Conservation (phyloP, 208 protist species). For the Leishmania braziliensis region DNA sequence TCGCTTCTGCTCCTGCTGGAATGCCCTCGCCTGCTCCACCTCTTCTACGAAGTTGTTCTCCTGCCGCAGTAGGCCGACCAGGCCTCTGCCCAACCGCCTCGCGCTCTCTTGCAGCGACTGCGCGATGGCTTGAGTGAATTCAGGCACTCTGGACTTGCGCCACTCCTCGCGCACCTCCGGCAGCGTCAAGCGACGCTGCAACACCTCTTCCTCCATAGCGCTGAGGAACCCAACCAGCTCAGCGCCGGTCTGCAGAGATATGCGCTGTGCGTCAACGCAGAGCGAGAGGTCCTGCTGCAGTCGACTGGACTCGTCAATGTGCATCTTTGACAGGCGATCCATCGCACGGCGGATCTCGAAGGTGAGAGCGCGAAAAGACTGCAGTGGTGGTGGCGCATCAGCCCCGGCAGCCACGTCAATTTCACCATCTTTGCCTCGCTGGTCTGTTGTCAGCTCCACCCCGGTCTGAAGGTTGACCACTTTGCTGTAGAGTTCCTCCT, state of each 20-base stretch:
- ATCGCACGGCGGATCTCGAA: conserved; percentile 27
- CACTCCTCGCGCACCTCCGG: conserved; percentile 66
- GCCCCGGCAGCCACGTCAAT: not conserved
- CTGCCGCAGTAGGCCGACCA: conserved; percentile 48
- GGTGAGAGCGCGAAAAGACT: conserved; percentile 41
- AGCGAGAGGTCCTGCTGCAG: conserved; percentile 33
- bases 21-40: conserved; percentile 8
- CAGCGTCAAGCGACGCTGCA: conserved; percentile 33
- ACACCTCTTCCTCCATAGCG: conserved; percentile 60
- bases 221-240: conserved; percentile 53
- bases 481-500: conserved; percentile 22
- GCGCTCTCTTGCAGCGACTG: conserved; percentile 34
- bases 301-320: conserved; percentile 46
- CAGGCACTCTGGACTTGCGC: conserved; percentile 45
- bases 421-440: not conserved
- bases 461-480: conserved; percentile 33
- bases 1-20: not conserved
- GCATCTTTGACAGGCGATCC: conserved; percentile 43
- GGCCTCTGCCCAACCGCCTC: conserved; percentile 31
- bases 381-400: not conserved
- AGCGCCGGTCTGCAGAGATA: conserved; percentile 31
- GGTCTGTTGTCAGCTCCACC: not conserved
- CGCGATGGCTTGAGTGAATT: conserved; percentile 38
- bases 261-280: conserved; percentile 43
- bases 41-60: conserved; percentile 40